A percentile compares a stretch with the other conserved stretches of the same genome.
These are phyloP conservation scores for Colletotrichum simmondsii DNA, from an alignment of 2,329 filamentous ascomycete species.

Conservation along the genomic window DNA sequence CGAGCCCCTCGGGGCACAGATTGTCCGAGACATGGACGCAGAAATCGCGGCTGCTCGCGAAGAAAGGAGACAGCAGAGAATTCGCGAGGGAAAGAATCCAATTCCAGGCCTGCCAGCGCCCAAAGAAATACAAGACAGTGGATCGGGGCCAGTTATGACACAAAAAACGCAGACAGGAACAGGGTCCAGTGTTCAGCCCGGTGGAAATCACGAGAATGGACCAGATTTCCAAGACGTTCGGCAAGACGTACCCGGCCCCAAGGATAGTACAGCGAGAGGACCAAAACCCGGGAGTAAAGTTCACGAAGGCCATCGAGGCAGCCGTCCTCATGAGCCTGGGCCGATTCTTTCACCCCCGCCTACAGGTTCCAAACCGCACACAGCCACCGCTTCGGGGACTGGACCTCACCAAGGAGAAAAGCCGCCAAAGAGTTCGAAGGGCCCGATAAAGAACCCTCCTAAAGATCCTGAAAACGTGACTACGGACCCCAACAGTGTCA, in stretches of 20 bases:
- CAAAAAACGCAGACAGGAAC: not conserved
- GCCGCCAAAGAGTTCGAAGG: not conserved
- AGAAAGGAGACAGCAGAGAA: constrained; percentile 6
- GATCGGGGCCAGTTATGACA: not conserved
- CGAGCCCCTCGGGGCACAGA: constrained; percentile 17
- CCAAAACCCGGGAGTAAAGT: not conserved
- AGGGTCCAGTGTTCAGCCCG: not conserved
- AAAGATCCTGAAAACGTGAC: not conserved
- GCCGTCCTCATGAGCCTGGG: too few relatives aligned
- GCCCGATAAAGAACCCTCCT: not conserved
- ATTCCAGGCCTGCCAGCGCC: constrained; percentile 1
- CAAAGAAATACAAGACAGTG: not conserved
- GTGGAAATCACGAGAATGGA: not conserved
- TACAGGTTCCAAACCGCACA: not conserved
- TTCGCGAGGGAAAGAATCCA: constrained; percentile 12
- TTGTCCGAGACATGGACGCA: not conserved
- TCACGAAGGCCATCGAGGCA: not conserved
- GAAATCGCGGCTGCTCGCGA: not conserved
- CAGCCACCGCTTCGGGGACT: not conserved
- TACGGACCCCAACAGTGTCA: not conserved
- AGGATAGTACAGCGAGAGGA: not conserved
- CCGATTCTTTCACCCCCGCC: not conserved
- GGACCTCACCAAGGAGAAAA: not conserved
- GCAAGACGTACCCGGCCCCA: not conserved
- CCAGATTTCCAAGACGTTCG: not conserved